Base-by-base conservation (phyloP, 2,329 filamentous ascomycete species). In the Penicillium olsonii region DNA sequence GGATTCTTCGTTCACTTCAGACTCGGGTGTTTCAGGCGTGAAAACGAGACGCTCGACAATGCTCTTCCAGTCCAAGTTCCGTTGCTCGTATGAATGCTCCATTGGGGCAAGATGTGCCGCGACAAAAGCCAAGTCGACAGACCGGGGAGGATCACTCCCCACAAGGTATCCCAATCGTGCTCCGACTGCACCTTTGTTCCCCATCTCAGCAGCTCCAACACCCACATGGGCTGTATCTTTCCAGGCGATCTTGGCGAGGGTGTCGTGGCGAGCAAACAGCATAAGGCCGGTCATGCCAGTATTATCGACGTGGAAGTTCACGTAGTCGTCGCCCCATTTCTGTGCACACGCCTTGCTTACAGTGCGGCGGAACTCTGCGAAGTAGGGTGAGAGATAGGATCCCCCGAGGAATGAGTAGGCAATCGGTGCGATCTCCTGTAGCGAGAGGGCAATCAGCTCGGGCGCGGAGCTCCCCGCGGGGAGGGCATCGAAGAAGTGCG, bases 141-240 rank as follows among this genome's bases (percentile, higher is more conserved):
- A 75, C 41, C 74, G 68, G 34, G 75, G 73, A 4, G 60, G 60
- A 12, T 69, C 65, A 5, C 56, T 65, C 27, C 66, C 65, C 7
- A 62, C 62, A 15, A 70, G 64, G 61, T 89, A 87, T 12, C 83
- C 78, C 37, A 94, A 71, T 27, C 91, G 80, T 53, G 92, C 78
- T 0, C 87, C 94, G 0, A 95, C 87, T 3, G 91, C 92, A 24
- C 92, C 94, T 72, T 99, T 99, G 71, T 96, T 96, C 14, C 91
- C 94, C 87, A 96, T 94, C 42, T 92, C 87, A 50, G 85, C 86
- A 1, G 91, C 70, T 0, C 94, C 94, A 41, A 96, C 87, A 0
- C 94, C 92, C 2, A 91, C 87, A 45, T 88, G 88, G 2, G 87
- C 90, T n/a, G 83, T 85, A 56, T 90, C 82, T n/a, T 94, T 75